Evolutionary conservation across 495 filamentous ascomycete species (phyloP).

Genomic region (Lasiosphaeria hispida): DNA sequence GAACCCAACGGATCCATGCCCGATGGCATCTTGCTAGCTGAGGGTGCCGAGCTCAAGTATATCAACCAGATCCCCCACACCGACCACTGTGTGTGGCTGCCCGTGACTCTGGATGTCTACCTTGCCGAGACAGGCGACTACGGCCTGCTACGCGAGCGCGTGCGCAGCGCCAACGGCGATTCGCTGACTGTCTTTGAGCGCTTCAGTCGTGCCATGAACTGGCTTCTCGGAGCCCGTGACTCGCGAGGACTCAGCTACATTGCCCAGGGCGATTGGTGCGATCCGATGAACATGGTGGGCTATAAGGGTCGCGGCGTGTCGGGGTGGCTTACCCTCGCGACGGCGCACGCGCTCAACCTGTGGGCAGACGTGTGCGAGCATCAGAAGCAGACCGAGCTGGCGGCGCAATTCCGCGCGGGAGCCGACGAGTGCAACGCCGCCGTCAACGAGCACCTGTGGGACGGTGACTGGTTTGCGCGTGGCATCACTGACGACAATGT

Average conservation of each 20-base stretch:
- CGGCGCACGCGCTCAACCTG: constrained; percentile 47
- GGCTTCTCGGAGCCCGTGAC: constrained; percentile 48
- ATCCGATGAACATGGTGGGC: constrained; percentile 60
- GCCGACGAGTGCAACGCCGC: constrained; percentile 48
- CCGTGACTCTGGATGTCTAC: constrained; percentile 52
- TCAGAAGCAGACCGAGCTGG: constrained; percentile 39
- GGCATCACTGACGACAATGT: constrained; percentile 57
- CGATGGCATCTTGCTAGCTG: constrained; percentile 52
- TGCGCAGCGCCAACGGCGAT: constrained; percentile 40
- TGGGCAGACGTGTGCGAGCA: constrained; percentile 53
- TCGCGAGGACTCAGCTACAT: constrained; percentile 55
- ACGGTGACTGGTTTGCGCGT: constrained; percentile 55
- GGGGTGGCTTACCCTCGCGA: constrained; percentile 56
- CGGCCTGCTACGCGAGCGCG: constrained; percentile 42
- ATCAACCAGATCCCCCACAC: constrained; percentile 60
- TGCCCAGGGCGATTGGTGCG: constrained; percentile 58
- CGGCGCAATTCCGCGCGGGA: constrained; percentile 41
- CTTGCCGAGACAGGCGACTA: constrained; percentile 55
- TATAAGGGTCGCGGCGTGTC: constrained; percentile 56
- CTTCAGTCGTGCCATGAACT: constrained; percentile 54
- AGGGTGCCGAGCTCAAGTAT: constrained; percentile 57
- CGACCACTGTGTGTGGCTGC: constrained; percentile 58
- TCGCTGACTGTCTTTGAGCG: constrained; percentile 52
- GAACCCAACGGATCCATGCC: constrained; percentile 56
- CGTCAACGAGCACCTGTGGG: constrained; percentile 54